Conservation (phyloP, 208 protist genomes). For the Tritrichomonas musculus region DNA sequence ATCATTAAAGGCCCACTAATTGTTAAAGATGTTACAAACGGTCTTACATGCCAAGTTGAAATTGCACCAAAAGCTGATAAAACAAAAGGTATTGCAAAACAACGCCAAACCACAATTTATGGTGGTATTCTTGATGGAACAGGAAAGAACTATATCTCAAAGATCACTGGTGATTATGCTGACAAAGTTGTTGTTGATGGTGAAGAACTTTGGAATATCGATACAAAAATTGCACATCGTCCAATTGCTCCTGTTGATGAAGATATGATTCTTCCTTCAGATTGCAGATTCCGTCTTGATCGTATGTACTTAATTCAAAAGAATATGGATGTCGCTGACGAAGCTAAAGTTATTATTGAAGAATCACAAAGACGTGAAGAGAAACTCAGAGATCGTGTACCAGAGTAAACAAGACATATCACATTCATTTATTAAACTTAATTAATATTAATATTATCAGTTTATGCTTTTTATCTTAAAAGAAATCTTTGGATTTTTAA, state of each 20-base stretch:
- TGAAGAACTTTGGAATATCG: background rate
- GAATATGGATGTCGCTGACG: background rate
- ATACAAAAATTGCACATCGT: background rate
- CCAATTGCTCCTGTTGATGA: background rate
- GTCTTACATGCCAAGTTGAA: background rate
- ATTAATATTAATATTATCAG: too few relatives aligned
- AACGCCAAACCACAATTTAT: background rate
- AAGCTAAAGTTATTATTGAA: constrained; percentile 19
- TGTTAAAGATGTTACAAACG: background rate
- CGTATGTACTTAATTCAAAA: background rate
- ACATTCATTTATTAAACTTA: background rate
- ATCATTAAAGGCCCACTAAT: background rate
- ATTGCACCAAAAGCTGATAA: background rate
- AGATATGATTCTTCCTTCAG: background rate
- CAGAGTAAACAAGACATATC: background rate
- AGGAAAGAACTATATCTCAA: background rate
- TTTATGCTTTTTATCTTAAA: too few relatives aligned
- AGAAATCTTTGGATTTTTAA: too few relatives aligned
- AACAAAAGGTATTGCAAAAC: background rate
- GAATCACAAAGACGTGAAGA: constrained; percentile 9
- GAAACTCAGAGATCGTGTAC: background rate
- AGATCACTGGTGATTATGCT: background rate
- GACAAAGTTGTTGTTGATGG: background rate
- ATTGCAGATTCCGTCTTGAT: background rate
- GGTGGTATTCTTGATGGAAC: background rate